Evolutionary conservation across 805 yeast species (phyloP).

Genomic region (Saturnispora mendoncae): DNA sequence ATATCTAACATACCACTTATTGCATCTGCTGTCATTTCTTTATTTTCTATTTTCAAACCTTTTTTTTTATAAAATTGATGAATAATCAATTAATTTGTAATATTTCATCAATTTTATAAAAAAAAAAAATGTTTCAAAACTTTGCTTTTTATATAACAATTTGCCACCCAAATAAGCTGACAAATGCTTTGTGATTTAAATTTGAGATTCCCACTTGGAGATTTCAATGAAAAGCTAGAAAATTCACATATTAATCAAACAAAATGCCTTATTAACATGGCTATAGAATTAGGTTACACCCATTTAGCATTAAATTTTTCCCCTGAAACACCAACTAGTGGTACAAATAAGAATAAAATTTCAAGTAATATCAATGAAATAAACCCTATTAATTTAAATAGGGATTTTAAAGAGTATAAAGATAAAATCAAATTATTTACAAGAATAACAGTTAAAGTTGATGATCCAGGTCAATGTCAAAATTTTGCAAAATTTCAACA

Average conservation of each 20-base stretch:
- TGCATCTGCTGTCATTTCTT: conserved; percentile 18
- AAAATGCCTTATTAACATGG: conserved; percentile 42
- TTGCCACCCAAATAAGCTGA: neutral
- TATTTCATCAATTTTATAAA: no score
- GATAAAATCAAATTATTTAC: conserved; percentile 43
- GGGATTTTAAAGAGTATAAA: conserved; percentile 29
- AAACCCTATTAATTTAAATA: conserved; percentile 35
- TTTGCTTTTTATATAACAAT: neutral
- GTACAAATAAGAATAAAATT: conserved; percentile 42
- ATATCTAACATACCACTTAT: conserved; percentile 36
- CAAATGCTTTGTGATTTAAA: conserved; percentile 56
- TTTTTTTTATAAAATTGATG: conserved; percentile 6
- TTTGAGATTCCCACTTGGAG: conserved; percentile 60
- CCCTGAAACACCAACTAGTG: conserved; percentile 17
- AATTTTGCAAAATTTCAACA: conserved; percentile 37
- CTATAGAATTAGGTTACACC: conserved; percentile 59
- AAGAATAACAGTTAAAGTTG: conserved; percentile 66
- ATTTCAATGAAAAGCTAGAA: conserved; percentile 36
- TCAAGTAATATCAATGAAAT: conserved; percentile 34
- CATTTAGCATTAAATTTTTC: conserved; percentile 66
- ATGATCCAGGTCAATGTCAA: conserved; percentile 71
- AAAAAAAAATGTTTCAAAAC: neutral
- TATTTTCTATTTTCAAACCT: conserved; percentile 12
- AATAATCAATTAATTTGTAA: no score
- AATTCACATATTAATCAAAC: conserved; percentile 35